Evolutionary conservation across 116 monocot genomes (phyloP).

Genomic region (Cymodocea nodosa): DNA sequence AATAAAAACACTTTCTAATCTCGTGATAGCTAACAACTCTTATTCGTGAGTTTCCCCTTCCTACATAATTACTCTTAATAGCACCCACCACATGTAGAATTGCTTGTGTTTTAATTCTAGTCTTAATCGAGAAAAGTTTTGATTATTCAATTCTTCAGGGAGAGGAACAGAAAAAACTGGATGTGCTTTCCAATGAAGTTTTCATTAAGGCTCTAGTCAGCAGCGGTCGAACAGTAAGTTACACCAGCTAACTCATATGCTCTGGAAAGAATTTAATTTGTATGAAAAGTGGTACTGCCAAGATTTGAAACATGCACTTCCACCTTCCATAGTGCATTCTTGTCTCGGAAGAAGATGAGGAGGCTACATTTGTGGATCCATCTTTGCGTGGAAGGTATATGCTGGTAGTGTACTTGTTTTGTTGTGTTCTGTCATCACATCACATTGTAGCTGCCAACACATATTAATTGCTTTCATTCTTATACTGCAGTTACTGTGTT

Average conservation of each 20-base stretch:
- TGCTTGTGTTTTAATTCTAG: too few species aligned
- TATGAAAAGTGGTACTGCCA: too few species aligned
- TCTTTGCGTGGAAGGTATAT: slow-evolving; percentile 65
- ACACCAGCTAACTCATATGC: too few species aligned
- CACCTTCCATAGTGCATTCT: slow-evolving; percentile 54
- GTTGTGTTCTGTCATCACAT: too few species aligned
- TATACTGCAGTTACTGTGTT: slow-evolving; percentile 69
- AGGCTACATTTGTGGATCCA: slow-evolving; percentile 87
- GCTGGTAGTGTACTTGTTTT: neutral
- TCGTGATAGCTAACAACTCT: too few species aligned
- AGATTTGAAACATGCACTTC: too few species aligned
- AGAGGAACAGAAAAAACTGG: slow-evolving; percentile 97
- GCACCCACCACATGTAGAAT: too few species aligned
- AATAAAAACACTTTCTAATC: too few species aligned
- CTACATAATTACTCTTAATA: too few species aligned
- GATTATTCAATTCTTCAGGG: slow-evolving; percentile 31
- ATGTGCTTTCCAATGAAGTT: slow-evolving; percentile 96
- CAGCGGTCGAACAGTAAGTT: slow-evolving; percentile 78
- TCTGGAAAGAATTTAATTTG: too few species aligned
- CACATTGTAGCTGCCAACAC: neutral
- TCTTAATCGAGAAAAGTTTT: neutral
- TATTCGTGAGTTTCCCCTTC: too few species aligned
- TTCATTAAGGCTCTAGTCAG: slow-evolving; percentile 87
- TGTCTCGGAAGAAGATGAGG: slow-evolving; percentile 93
- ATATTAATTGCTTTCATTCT: slow-evolving; percentile 5